Evolutionary conservation across 169 alveolate genomes (phyloP), one percentile per base, ranked within the genome.

Genomic region (Plasmodium sp.): DNA sequence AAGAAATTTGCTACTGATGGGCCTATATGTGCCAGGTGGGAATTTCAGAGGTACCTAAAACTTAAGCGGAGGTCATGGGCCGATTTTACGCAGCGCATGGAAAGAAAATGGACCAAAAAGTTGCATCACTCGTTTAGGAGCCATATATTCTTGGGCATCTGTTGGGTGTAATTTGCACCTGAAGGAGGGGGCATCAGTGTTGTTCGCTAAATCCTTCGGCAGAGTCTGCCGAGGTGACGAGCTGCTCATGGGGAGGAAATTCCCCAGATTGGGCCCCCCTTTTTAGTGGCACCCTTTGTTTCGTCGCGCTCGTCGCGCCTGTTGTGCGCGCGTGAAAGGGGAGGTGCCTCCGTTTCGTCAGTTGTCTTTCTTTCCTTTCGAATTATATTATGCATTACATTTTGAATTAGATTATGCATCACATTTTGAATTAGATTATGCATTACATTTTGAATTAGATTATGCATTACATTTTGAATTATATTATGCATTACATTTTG

Each of bases 11-110:
- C 84, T 22, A 67, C 43, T 67, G 71, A 43, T 80, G 84, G 18
- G 27, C 45, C 12, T 10, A 43, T 80, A 80, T 80, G 84, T 80
- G 84, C 84, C 16, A 80, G 84, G 36, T 80, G 84, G 84, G 84
- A 80, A 45, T 80, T 80, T 43, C 84, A 80, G 58, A 43, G 84
- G 74, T 80, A 80, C 58, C 43, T 80, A 18, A 14, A 36, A 45
- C 36, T 45, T 22, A 80, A 80, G n/a, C 48, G 71, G 34, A 5
- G 74, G 33, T 80, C 71, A 14, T 80, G 84, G 84, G 56, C 48
- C 18, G n/a, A 80, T 36, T 80, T 80, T 45, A 80, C 72, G 10
- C n/a, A 2, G 34, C n/a, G 12, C 10, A 80, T 80, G 84, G 14
- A 12, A 45, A 51, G 58, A 43, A 43, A 80, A 33, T 43, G 74